These are phyloP conservation scores for Kodamaea leandrae DNA, from an alignment of 805 yeast species.

Conservation along the genomic window DNA sequence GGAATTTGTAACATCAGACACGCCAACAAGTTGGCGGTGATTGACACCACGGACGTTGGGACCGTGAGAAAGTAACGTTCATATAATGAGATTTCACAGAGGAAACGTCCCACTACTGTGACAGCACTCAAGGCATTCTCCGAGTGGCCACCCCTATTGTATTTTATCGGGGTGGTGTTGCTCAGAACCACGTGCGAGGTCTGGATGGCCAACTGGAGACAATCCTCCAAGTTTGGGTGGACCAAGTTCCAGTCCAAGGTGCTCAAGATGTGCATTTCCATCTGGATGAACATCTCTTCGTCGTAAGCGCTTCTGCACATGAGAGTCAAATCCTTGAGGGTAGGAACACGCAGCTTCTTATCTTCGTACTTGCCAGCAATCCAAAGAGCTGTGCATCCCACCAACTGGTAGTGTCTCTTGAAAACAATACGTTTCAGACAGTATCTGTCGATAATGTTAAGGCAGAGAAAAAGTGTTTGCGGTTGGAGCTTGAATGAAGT, in stretches of 20 bases:
- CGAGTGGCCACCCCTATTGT: constrained; percentile 15
- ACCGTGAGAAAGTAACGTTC: constrained; percentile 47
- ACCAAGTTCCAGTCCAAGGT: constrained; percentile 46
- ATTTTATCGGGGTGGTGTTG: constrained; percentile 26
- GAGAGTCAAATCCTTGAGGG: constrained; percentile 49
- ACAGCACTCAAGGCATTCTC: constrained; percentile 42
- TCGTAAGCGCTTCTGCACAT: constrained; percentile 62
- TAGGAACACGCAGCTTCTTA: constrained; percentile 57
- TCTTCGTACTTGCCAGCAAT: constrained; percentile 55
- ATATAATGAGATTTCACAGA: constrained; percentile 53
- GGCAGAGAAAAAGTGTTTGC: constrained; percentile 41
- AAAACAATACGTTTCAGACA: constrained; percentile 46
- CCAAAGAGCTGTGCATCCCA: constrained; percentile 48
- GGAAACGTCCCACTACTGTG: constrained; percentile 51
- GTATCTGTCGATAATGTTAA: constrained; percentile 46
- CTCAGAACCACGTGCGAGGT: constrained; percentile 22
- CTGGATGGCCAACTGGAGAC: constrained; percentile 42
- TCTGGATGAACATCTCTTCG: constrained; percentile 48
- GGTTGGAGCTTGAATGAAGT: constrained; percentile 41
- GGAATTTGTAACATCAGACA: constrained; percentile 52
- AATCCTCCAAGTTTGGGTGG: constrained; percentile 52
- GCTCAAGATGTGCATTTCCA: constrained; percentile 43
- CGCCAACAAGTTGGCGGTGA: constrained; percentile 51
- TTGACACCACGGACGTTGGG: constrained; percentile 46
- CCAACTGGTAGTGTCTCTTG: constrained; percentile 47